Percentiles rank a stretch among this genome's conserved stretches.
phyloP scores from a whole-genome alignment of 2,329 filamentous ascomycete species.

The Hansfordia pulvinata region DNA sequence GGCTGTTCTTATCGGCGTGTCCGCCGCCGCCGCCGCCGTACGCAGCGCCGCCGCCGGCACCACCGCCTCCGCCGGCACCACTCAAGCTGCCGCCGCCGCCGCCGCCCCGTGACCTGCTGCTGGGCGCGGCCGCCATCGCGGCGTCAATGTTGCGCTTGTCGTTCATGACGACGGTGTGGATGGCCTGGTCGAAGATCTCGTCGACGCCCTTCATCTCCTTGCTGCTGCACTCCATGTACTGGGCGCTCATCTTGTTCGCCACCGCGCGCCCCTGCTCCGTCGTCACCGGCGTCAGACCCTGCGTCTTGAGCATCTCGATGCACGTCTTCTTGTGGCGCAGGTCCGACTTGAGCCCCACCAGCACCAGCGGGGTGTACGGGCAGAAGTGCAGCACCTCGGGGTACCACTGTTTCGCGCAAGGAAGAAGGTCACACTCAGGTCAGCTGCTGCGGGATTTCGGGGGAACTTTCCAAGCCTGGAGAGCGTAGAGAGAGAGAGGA shows the following conservation, averaged over 20 bases:
- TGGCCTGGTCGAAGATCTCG: constrained; percentile 87
- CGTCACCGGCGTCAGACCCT: constrained; percentile 90
- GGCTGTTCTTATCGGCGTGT: too few relatives aligned
- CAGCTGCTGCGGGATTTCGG: too few relatives aligned
- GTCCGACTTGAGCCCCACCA: constrained; percentile 94
- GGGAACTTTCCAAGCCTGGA: too few relatives aligned
- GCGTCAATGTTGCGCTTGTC: constrained; percentile 52
- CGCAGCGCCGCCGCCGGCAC: too few relatives aligned
- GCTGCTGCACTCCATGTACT: constrained; percentile 97
- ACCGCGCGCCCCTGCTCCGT: constrained; percentile 79
- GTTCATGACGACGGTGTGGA: constrained; percentile 78
- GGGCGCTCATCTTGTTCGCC: constrained; percentile 83
- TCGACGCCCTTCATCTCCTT: constrained; percentile 95
- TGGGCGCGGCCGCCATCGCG: constrained; percentile 23
- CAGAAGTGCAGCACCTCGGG: constrained; percentile 98
- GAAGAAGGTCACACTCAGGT: too few relatives aligned
- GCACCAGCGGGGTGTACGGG: constrained; percentile 88
- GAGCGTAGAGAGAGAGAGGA: neutral
- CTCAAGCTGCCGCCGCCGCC: constrained; percentile 16
- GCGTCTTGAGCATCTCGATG: constrained; percentile 96
- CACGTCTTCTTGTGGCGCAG: constrained; percentile 90
- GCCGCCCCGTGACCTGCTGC: constrained; percentile 13
- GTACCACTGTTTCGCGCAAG: constrained; percentile 95
- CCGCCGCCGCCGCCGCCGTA: constrained; percentile 1
- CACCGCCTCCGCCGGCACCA: constrained; percentile 16